Evolutionary conservation across 306 rosid species (phyloP), one percentile per base, ranked within the genome.

Genomic region (Luffa acutangula): DNA sequence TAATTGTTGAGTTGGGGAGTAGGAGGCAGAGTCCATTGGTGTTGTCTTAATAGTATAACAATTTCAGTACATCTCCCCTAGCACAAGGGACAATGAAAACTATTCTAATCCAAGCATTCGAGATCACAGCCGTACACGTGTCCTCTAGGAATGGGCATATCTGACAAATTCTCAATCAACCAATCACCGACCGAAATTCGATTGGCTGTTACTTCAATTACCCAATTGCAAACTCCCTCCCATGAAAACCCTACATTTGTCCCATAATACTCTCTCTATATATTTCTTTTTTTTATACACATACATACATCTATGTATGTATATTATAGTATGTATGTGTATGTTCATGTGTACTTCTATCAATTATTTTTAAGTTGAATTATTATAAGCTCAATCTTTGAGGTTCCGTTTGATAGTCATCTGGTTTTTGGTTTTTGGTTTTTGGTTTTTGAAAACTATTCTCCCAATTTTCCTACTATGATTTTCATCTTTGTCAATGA

Each of bases 181-280:
- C 74, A 67, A 67, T 67, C 75, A 67, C 75, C 75, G 75, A 67
- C 75, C 15, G 0, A 67, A 67, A 67, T 67, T 67, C 75, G 18
- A 41, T 10, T 57, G 63, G 34, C 31, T 20, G 13, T 20, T 21
- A 3, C 60, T 52, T 57, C 34, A 57, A 58, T 21, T 21, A 3
- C 64, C 63, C 20, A 21, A 21, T 20, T 2, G 33, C 13, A n/a
- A 10, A 9, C 7, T 34, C 20, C 33, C 64, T 20, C 3, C 14
- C 34, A 20, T 18, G 21, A 25, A 60, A 60, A 60, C 15, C 39
- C 41, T 57, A 20, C 63, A 5, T 57, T 7, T 6, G 4, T 57
- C 63, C 34, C 33, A 20, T 57, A 1, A 6, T 42, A 42, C 31
- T 39, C 0, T 39, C 4, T 39, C 0, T 39, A 39, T 39, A 3